Conservation (phyloP, 371 early-diverging fungal genomes). For the Actinomucor elegans region DNA sequence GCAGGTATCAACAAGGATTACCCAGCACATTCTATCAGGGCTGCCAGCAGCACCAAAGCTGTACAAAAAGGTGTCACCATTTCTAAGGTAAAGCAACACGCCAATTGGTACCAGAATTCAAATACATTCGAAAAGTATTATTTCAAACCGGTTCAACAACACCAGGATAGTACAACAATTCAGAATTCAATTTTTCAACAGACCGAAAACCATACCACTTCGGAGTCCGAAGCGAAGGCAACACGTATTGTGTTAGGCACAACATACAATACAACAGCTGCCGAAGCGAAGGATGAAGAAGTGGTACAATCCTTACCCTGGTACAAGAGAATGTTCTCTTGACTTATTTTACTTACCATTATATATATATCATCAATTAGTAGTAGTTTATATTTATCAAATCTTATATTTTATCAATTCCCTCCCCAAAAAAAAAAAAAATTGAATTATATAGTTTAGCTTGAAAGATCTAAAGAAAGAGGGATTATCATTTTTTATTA, state of each 20-base stretch:
- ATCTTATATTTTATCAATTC: too few relatives aligned
- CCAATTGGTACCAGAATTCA: slow-evolving; percentile 1
- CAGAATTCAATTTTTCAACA: slow-evolving; percentile 13
- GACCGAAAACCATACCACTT: slow-evolving; percentile 11
- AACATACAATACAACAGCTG: slow-evolving; percentile 12
- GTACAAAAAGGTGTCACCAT: not conserved
- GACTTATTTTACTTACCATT: too few relatives aligned
- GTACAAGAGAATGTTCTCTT: slow-evolving; percentile 1
- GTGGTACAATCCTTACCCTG: slow-evolving; percentile 10
- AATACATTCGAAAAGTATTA: slow-evolving; percentile 8
- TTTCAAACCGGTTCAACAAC: not conserved
- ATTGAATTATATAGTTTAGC: too few relatives aligned
- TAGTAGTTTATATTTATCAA: too few relatives aligned
- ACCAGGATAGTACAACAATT: not conserved
- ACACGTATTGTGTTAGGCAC: slow-evolving; percentile 13
- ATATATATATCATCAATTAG: too few relatives aligned
- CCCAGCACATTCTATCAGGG: slow-evolving; percentile 4
- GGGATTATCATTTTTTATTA: too few relatives aligned
- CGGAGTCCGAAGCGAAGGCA: slow-evolving; percentile 7
- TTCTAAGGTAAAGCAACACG: not conserved
- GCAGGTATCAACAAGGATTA: slow-evolving; percentile 6
- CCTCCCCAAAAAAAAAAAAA: too few relatives aligned
- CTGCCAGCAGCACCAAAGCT: slow-evolving; percentile 15
- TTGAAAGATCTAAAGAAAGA: too few relatives aligned
- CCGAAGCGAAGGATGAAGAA: slow-evolving; percentile 7